Base-by-base conservation (phyloP, 2,329 filamentous ascomycete species). In the Rachicladosporium sp. region DNA sequence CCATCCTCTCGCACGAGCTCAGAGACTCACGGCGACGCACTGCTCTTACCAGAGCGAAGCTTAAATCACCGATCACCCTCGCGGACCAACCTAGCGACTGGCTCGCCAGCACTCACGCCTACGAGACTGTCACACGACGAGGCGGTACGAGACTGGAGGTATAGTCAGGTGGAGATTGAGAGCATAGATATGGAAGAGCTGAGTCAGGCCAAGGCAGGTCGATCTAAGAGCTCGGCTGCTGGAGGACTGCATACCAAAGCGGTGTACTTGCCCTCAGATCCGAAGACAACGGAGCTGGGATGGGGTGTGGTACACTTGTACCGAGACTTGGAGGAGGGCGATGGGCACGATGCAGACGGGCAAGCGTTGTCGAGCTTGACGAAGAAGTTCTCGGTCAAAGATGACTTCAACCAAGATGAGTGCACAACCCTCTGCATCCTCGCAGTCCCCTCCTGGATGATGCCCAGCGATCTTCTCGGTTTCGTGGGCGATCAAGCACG, bases 251-350 rank as follows among this genome's bases (percentile, higher is more conserved):
- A 84, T 43, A 93, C 88, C 1, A 94, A 88, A 58, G 91, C 85
- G 4, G 72, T 75, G 46, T 93, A 81, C 55, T 66, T 84, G 12
- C 78, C 82, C 1, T 69, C 89, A 1, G 74, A 80, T 41, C 74
- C 77, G 10, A 70, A 72, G 44, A 76, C 81, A 40, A 86, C 85
- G 1, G 82, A 93, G 43, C 70, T 87, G 1, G 84, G 86, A 32
- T 95, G 86, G 81, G 91, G 91, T 1, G 77, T 96, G 10, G 87
- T 98, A 2, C 91, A 95, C 59, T 73, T 98, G 21, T 98, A 95
- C 59, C 76, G 88, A 7, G 89, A 96, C 60, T 75, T 74, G 2
- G 76, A 86, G 43, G 83, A 93, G 58, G 80, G 79, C 1, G 68
- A 75, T 1, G 73, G 68, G 9, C 63, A 86, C 9, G 67, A 74